These are phyloP conservation scores for Hevea brasiliensis DNA, from an alignment of 345 rosid species.

Conservation along the genomic window DNA sequence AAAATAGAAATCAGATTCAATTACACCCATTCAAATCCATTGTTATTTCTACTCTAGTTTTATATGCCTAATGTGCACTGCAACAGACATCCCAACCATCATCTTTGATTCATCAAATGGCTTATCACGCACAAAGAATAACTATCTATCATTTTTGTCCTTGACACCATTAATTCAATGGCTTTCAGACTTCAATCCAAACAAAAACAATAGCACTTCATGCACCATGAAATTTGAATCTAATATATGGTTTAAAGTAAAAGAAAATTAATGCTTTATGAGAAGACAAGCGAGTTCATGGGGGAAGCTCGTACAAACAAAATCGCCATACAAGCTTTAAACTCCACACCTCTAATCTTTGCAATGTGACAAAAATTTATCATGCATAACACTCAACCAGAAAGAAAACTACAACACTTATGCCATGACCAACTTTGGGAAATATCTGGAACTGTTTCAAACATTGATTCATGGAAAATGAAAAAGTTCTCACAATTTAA, in stretches of 20 bases:
- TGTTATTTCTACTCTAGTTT: background rate
- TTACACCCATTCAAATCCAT: background rate
- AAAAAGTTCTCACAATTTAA: constrained; percentile 38
- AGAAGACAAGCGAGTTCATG: no score
- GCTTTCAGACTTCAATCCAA: no score
- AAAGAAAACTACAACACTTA: background rate
- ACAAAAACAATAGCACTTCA: no score
- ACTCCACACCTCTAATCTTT: background rate
- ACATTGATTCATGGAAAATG: constrained; percentile 23
- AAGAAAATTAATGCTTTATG: no score
- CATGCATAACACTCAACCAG: background rate
- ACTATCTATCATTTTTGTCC: no score
- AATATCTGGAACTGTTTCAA: constrained; percentile 16
- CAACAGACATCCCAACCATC: background rate
- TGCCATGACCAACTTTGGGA: background rate
- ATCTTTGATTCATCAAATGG: no score
- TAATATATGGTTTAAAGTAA: no score
- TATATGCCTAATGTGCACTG: background rate
- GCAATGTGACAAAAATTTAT: background rate
- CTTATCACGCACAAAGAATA: no score
- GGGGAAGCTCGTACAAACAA: no score
- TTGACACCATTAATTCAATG: no score
- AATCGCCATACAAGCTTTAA: no score
- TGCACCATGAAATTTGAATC: no score
- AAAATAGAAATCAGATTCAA: background rate